Evolutionary conservation across 2,329 filamentous ascomycete genomes (phyloP).

Genomic region (Alternaria triticina): DNA sequence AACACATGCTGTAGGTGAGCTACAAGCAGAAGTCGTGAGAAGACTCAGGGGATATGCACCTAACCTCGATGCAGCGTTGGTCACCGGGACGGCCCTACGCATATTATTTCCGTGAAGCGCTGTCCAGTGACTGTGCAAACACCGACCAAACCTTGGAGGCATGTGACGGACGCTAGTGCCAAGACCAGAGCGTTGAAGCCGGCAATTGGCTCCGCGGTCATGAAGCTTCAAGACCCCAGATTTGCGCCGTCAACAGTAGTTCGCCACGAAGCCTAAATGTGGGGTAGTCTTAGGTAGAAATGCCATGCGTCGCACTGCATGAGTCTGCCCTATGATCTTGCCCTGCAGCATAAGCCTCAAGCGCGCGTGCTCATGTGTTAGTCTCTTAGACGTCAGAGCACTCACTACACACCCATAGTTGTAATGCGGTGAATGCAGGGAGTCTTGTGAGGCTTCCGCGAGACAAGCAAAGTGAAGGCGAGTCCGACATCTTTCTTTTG

Average conservation of each 20-base stretch:
- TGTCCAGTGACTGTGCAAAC: slow-evolving; percentile 24
- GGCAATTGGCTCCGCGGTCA: slow-evolving; percentile 1
- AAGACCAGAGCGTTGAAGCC: slow-evolving; percentile 7
- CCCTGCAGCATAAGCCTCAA: slow-evolving; percentile 20
- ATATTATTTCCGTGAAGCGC: slow-evolving; percentile 25
- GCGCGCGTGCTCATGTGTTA: slow-evolving; percentile 31
- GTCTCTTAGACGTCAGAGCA: slow-evolving; percentile 20
- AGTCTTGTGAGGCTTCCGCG: slow-evolving; percentile 34
- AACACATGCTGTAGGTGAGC: not conserved
- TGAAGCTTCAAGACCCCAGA: not conserved
- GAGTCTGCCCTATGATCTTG: slow-evolving; percentile 30
- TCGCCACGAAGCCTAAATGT: slow-evolving; percentile 7
- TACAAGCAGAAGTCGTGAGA: slow-evolving; percentile 1
- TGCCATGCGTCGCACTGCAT: slow-evolving; percentile 27
- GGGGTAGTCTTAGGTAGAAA: slow-evolving; percentile 11
- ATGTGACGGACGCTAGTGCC: slow-evolving; percentile 33
- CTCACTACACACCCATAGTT: slow-evolving; percentile 1
- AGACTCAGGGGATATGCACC: slow-evolving; percentile 17
- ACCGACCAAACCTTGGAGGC: slow-evolving; percentile 15
- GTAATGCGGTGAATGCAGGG: not conserved
- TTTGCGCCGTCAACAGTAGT: slow-evolving; percentile 7
- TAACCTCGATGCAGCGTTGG: slow-evolving; percentile 33
- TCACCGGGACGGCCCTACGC: slow-evolving; percentile 40
- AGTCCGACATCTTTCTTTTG: not conserved
- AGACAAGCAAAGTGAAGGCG: slow-evolving; percentile 13